Conservation (phyloP, 257 asterid species). For the Salvia rosmarinus region DNA sequence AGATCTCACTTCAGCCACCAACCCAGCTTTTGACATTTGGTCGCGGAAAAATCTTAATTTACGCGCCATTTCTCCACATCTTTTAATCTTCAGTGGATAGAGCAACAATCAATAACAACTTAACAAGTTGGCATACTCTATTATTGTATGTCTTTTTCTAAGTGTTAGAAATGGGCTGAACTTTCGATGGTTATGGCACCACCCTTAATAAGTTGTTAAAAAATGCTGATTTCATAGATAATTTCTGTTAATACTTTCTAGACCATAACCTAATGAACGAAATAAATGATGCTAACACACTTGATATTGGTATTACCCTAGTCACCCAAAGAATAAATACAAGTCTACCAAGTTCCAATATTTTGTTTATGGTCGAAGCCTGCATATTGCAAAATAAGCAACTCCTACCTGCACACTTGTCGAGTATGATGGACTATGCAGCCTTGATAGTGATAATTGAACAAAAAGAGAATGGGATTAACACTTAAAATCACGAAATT, state of each 20-base stretch:
- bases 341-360: neutral
- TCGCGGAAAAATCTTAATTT: constrained; percentile 85
- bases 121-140: constrained; percentile 11
- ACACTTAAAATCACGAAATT: neutral
- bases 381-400: neutral
- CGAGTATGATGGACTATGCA: neutral
- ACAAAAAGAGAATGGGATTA: neutral
- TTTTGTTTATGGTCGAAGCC: neutral
- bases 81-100: constrained; percentile 63
- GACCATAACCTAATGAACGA: constrained; percentile 8
- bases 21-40: constrained; percentile 89
- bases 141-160: neutral
- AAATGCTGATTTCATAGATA: neutral
- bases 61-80: constrained; percentile 99
- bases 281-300: constrained; percentile 1
- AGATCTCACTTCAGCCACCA: constrained; percentile 55
- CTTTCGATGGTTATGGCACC: neutral
- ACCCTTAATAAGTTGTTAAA: constrained; percentile 14
- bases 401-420: constrained; percentile 6
- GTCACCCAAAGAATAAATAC: constrained; percentile 6
- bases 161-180: neutral
- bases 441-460: constrained; percentile 15
- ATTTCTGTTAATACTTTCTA: constrained; percentile 3
- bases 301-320: constrained; percentile 2
- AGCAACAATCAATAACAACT: constrained; percentile 23